Conservation (phyloP, 768 basidiomycete genomes). For the Rhizopogon roseolus region DNA sequence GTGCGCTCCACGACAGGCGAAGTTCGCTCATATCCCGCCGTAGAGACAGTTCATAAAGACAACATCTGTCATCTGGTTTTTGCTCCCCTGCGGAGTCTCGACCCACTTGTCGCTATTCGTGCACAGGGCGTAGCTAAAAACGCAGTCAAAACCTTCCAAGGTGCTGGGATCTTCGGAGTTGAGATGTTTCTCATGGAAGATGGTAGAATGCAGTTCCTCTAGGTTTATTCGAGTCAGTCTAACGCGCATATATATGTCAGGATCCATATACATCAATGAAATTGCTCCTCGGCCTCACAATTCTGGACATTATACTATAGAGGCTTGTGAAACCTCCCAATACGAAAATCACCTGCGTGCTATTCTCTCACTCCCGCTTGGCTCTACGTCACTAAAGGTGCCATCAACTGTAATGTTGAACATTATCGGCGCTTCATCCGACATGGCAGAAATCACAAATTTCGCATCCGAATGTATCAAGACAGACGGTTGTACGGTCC, state of each 20-base stretch:
- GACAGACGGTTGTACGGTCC: slow-evolving; percentile 73
- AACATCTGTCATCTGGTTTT: slow-evolving; percentile 92
- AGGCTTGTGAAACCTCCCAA: slow-evolving; percentile 94
- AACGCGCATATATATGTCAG: slow-evolving; percentile 32
- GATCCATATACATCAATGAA: slow-evolving; percentile 83
- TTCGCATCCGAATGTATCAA: slow-evolving; percentile 58
- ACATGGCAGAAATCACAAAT: slow-evolving; percentile 52
- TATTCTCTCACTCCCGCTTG: slow-evolving; percentile 85
- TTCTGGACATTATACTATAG: slow-evolving; percentile 98
- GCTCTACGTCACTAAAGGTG: slow-evolving; percentile 83
- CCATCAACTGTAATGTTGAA: slow-evolving; percentile 92
- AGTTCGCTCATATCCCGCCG: slow-evolving; percentile 80
- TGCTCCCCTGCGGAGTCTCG: slow-evolving; percentile 69
- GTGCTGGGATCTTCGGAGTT: slow-evolving; percentile 95
- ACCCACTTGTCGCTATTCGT: slow-evolving; percentile 47
- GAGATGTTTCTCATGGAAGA: slow-evolving; percentile 94
- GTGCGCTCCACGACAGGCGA: slow-evolving; percentile 74
- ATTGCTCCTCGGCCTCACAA: slow-evolving; percentile 98
- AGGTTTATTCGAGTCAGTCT: neutral
- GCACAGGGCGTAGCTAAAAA: slow-evolving; percentile 75
- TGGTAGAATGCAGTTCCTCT: slow-evolving; percentile 42
- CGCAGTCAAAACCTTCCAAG: slow-evolving; percentile 72
- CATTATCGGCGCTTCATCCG: slow-evolving; percentile 77
- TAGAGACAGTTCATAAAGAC: slow-evolving; percentile 93
- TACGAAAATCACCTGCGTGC: slow-evolving; percentile 97